Percentiles rank a stretch among this genome's conserved stretches.
phyloP scores from a whole-genome alignment of 164 flowering plant species.

The Macadamia integrifolia region DNA sequence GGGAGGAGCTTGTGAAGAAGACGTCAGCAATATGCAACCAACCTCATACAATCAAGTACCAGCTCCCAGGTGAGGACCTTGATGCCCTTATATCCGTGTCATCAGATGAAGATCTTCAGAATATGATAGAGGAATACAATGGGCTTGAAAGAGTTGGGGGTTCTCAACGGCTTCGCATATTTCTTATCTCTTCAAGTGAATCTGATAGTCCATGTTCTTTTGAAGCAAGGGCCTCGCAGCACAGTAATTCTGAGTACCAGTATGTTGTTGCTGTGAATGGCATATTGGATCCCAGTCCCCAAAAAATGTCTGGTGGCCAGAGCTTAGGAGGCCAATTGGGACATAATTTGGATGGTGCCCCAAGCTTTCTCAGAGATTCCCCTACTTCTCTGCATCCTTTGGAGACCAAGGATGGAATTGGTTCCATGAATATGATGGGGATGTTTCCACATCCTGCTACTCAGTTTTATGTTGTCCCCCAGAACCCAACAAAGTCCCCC shows the following conservation, averaged over 20 bases:
- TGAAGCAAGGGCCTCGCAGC: constrained; percentile 32
- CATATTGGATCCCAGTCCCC: constrained; percentile 39
- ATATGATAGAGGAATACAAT: constrained; percentile 76
- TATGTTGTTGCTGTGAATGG: constrained; percentile 85
- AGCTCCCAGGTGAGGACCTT: constrained; percentile 91
- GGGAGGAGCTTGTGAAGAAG: constrained; percentile 50
- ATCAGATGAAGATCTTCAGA: constrained; percentile 77
- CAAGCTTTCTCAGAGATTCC: constrained; percentile 31
- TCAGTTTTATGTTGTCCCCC: constrained; percentile 18
- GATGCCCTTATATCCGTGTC: constrained; percentile 85
- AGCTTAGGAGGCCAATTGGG: constrained; percentile 34
- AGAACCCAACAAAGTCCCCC: constrained; percentile 13
- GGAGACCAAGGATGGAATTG: constrained; percentile 24
- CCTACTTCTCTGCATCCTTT: constrained; percentile 21
- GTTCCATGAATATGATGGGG: constrained; percentile 14
- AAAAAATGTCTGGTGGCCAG: constrained; percentile 43
- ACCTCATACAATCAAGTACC: constrained; percentile 69
- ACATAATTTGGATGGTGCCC: constrained; percentile 26
- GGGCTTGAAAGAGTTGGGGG: constrained; percentile 49
- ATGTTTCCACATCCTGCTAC: constrained; percentile 13
- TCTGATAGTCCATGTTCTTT: constrained; percentile 42
- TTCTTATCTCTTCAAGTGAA: constrained; percentile 51
- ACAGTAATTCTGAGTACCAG: constrained; percentile 43
- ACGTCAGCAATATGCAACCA: constrained; percentile 49
- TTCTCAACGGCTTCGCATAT: constrained; percentile 53